Evolutionary conservation across 192 early-diverging fungal species (phyloP).

Genomic region (Coemansia sp.): DNA sequence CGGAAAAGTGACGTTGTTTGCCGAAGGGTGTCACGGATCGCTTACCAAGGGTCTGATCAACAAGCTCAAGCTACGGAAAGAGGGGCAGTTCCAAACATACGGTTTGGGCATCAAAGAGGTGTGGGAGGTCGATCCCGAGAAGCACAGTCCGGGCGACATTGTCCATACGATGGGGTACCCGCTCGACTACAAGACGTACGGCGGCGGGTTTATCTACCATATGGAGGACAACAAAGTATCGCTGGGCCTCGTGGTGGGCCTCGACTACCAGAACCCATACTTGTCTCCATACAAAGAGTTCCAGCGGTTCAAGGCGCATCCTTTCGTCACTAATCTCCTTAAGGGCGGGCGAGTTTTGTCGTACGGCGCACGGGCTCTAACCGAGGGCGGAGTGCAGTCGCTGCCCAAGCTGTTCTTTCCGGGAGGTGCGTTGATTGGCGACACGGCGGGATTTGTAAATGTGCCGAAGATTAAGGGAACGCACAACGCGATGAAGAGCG

Average conservation of each 20-base stretch:
- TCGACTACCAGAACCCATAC: conserved; percentile 96
- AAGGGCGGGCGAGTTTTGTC: conserved; percentile 87
- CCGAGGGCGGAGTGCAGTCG: conserved; percentile 95
- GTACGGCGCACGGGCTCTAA: conserved; percentile 96
- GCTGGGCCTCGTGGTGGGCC: conserved; percentile 85
- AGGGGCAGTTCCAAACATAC: conserved; percentile 88
- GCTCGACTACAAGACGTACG: conserved; percentile 86
- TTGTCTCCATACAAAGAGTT: conserved; percentile 96
- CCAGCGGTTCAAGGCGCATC: conserved; percentile 95
- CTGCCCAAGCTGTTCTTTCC: conserved; percentile 93
- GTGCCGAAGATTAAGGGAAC: conserved; percentile 99
- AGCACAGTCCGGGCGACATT: conserved; percentile 80
- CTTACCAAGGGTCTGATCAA: conserved; percentile 87
- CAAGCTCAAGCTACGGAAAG: conserved; percentile 87
- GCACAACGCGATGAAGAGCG: conserved; percentile 99
- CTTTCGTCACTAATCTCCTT: conserved; percentile 74
- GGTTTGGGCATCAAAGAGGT: conserved; percentile 97
- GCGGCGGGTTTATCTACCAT: conserved; percentile 95
- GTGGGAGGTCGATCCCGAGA: conserved; percentile 89
- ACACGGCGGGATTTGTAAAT: conserved; percentile 95
- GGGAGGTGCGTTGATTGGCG: conserved; percentile 93
- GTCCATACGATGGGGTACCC: conserved; percentile 92
- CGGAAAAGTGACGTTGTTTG: conserved; percentile 92
- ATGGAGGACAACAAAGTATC: conserved; percentile 86
- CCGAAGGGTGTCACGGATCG: conserved; percentile 97